Conservation (phyloP, 2,329 filamentous ascomycete genomes). For the Monosporascus sp. region DNA sequence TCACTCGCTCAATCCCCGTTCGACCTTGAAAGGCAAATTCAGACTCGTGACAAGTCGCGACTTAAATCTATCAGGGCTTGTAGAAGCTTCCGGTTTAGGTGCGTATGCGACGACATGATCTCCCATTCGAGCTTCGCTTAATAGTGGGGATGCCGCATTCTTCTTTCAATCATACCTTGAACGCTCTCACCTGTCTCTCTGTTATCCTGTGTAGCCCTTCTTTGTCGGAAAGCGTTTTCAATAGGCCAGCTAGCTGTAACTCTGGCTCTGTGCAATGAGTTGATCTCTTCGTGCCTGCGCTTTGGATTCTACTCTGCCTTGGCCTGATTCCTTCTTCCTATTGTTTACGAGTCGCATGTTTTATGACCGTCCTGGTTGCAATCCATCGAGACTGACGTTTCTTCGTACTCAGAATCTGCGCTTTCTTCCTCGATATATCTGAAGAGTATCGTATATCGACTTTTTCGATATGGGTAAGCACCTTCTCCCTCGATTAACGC, state of each 20-base stretch:
- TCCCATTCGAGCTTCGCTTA: neutral
- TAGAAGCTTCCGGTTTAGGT: neutral
- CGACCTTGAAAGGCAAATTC: neutral
- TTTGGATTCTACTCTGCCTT: neutral
- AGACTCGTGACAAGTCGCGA: neutral
- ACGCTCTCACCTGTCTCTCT: neutral
- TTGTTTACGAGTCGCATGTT: neutral
- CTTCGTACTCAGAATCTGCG: constrained; percentile 9
- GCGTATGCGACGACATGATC: neutral
- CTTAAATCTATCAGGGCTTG: neutral
- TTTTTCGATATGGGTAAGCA: constrained; percentile 43
- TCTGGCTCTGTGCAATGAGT: neutral
- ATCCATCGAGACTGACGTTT: constrained; percentile 17
- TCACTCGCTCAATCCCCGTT: neutral
- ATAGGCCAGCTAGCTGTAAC: neutral
- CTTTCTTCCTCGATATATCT: constrained; percentile 22
- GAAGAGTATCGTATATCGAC: constrained; percentile 21
- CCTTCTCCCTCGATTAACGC: constrained; percentile 22
- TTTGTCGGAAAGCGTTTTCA: neutral
- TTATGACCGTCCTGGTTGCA: neutral
- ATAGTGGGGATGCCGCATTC: too few species aligned
- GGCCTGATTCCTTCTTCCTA: too few species aligned
- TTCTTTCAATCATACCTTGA: neutral
- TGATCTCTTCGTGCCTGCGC: neutral
- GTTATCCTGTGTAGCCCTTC: neutral